Evolutionary conservation across 345 rosid species (phyloP).

Genomic region (Gossypium ekmanianum): DNA sequence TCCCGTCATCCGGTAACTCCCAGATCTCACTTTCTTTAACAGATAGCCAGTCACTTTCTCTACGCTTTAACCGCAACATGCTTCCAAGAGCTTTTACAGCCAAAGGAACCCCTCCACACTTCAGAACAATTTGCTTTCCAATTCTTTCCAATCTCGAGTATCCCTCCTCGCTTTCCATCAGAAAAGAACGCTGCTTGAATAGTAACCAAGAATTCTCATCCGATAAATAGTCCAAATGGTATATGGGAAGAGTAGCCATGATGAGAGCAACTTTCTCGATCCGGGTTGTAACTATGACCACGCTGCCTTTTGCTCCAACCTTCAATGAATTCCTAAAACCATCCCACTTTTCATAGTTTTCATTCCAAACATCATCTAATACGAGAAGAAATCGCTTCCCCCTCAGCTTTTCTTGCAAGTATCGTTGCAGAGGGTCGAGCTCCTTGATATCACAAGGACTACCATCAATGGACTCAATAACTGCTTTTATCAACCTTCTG

Average conservation of each 20-base stretch:
- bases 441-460: neutral
- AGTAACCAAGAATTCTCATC: constrained; percentile 11
- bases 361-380: constrained; percentile 21
- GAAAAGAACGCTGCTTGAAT: constrained; percentile 14
- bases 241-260: constrained; percentile 13
- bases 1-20: constrained; percentile 2
- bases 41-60: constrained; percentile 16
- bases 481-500: constrained; percentile 2
- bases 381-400: constrained; percentile 10
- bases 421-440: constrained; percentile 13
- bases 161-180: neutral
- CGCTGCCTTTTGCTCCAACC: neutral
- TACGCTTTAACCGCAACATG: neutral
- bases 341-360: constrained; percentile 14
- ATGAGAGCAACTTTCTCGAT: constrained; percentile 12
- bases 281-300: constrained; percentile 12
- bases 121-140: constrained; percentile 19
- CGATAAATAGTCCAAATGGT: neutral
- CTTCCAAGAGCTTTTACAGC: neutral
- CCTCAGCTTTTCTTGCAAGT: constrained; percentile 2
- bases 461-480: constrained; percentile 17
- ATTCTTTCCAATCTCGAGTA: neutral
- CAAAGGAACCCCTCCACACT: constrained; percentile 15
- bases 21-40: constrained; percentile 29
- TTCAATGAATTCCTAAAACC: neutral